Evolutionary conservation across 495 filamentous ascomycete genomes (phyloP), one percentile per base, ranked within the genome.

Genomic region (Beverwykella pulmonaria): DNA sequence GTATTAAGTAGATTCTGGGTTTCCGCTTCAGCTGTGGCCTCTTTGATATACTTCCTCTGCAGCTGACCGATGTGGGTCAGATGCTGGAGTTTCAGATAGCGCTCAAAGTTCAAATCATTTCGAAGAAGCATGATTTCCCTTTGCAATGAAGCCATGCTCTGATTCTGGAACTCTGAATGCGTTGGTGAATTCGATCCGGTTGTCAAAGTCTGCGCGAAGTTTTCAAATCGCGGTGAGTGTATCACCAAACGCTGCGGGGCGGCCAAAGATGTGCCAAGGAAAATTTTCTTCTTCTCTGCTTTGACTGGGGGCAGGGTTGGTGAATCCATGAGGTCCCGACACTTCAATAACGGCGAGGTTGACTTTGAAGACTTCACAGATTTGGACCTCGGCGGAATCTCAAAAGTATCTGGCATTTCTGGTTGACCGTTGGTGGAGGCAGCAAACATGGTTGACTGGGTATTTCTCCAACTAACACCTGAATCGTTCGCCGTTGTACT

Each of bases 71-170:
- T 91, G 67, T 91, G 88, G 2, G 83, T 82, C 59, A 90, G 80
- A 73, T 92, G 88, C 69, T 92, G 89, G 59, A 88, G 84, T 69
- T 90, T 91, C 59, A 90, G 81, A 71, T 89, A 92, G 22, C 87
- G 79, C 74, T 92, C 89, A 61, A 90, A 91, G 67, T 89, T 89
- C 39, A 92, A 81, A 70, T 92, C 88, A 60, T 91, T 92, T 39
- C 84, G 82, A 9, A 92, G 74, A 15, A 91, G 78, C 56, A 88
- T 80, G 57, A 87, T 81, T 71, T 91, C 84, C 56, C 86, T 82
- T 60, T 90, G 82, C 0, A 91, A 77, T 61, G 83, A 82, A 22
- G 84, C 80, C 48, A 86, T 76, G 55, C 83, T 82, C 44, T 66
- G 65, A 27, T 63, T 65, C 29, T 69, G 70, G 50, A 66, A 58